phyloP scores from a whole-genome alignment of 495 filamentous ascomycete genomes.

The Penicillium nucicola region DNA sequence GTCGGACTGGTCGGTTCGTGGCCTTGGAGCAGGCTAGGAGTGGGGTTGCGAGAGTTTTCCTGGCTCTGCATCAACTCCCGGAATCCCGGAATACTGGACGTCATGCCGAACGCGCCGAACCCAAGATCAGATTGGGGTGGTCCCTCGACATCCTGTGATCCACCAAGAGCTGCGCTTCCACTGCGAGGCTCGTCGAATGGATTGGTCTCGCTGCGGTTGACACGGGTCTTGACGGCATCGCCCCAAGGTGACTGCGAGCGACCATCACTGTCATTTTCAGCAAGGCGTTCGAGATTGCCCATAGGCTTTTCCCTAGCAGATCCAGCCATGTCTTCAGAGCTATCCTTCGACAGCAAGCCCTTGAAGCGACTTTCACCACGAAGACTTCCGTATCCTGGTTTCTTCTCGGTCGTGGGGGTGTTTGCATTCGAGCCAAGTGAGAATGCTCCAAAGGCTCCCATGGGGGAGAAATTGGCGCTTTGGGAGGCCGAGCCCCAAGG shows the following conservation, averaged over 20 bases:
- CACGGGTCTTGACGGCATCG: slow-evolving; percentile 46
- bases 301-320: slow-evolving; percentile 53
- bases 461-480: slow-evolving; percentile 59
- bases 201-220: slow-evolving; percentile 72
- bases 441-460: slow-evolving; percentile 89
- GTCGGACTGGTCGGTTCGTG: slow-evolving; percentile 83
- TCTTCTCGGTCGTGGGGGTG: slow-evolving; percentile 64
- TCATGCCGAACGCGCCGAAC: slow-evolving; percentile 75
- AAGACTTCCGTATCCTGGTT: slow-evolving; percentile 60
- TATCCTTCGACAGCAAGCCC: slow-evolving; percentile 76
- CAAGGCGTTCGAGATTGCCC: slow-evolving; percentile 50
- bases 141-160: slow-evolving; percentile 70
- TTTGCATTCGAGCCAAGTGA: slow-evolving; percentile 51
- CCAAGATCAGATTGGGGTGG: slow-evolving; percentile 50
- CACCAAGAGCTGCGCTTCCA: slow-evolving; percentile 78
- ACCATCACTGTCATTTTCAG: slow-evolving; percentile 46
- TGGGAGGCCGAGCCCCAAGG: slow-evolving; percentile 65
- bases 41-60: slow-evolving; percentile 56
- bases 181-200: slow-evolving; percentile 68
- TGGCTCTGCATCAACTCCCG: slow-evolving; percentile 60
- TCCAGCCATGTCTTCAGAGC: slow-evolving; percentile 57
- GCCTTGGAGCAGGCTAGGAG: slow-evolving; percentile 50
- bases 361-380: slow-evolving; percentile 81
- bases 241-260: slow-evolving; percentile 53
- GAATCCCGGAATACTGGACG: slow-evolving; percentile 64